Percentiles rank a stretch among this genome's conserved stretches.
phyloP scores from a whole-genome alignment of 164 flowering plant genomes.

The Aristolochia californica region DNA sequence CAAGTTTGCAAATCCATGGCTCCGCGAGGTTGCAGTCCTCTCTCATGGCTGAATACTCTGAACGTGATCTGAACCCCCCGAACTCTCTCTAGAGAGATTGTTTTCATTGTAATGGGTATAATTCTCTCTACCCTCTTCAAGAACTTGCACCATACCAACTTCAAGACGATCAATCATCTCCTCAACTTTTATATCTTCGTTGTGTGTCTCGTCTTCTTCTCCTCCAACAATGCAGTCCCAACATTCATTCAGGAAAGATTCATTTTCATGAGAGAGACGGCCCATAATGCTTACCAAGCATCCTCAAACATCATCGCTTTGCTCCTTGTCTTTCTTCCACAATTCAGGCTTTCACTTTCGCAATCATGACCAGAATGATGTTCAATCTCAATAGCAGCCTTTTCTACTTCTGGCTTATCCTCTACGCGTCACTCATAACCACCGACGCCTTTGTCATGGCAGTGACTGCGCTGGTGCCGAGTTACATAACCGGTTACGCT shows the following conservation, averaged over 20 bases:
- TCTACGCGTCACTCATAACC: conserved; percentile 54
- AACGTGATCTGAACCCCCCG: conserved; percentile 70
- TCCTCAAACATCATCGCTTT: conserved; percentile 63
- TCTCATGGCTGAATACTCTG: conserved; percentile 54
- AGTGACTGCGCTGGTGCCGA: conserved; percentile 61
- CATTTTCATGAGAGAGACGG: conserved; percentile 70
- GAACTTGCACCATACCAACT: conserved; percentile 14
- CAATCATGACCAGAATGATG: conserved; percentile 33
- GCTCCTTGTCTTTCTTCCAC: conserved; percentile 65
- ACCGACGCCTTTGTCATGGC: conserved; percentile 75
- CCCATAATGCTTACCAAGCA: conserved; percentile 73
- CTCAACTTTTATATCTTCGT: conserved; percentile 72
- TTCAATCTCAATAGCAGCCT: conserved; percentile 31
- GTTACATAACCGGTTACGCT: conserved; percentile 67
- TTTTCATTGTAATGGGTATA: conserved; percentile 59
- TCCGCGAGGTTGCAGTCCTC: conserved; percentile 65
- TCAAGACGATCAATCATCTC: conserved; percentile 46
- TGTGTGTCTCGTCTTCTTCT: conserved; percentile 66
- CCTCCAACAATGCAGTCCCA: conserved; percentile 78
- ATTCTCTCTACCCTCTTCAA: conserved; percentile 55
- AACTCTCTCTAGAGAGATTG: conserved; percentile 66
- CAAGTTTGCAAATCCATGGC: conserved; percentile 70
- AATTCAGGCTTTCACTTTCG: conserved; percentile 61
- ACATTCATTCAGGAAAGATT: conserved; percentile 72
- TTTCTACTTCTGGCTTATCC: conserved; percentile 50